phyloP scores from a whole-genome alignment of 441 rosid genomes.

The Syzygium syzygioides region DNA sequence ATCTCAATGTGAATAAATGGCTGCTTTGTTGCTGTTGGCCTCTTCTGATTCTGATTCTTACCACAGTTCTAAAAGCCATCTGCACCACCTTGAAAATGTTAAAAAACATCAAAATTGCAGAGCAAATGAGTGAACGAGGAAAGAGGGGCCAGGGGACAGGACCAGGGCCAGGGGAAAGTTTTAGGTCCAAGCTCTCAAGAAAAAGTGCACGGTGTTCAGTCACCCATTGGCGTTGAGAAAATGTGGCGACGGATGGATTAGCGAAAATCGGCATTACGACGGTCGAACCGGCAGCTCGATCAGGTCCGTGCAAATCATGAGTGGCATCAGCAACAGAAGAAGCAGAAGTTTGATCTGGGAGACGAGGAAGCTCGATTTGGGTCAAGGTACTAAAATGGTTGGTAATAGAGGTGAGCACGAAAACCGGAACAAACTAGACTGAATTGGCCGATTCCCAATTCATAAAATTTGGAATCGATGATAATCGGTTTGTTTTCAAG shows the following conservation, averaged over 20 bases:
- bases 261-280: rapidly evolving
- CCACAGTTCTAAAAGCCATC: neutral
- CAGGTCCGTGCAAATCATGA: neutral
- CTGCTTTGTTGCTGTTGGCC: neutral
- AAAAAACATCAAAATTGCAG: neutral
- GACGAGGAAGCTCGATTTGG: neutral
- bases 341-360: neutral
- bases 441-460: too few relatives aligned
- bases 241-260: neutral
- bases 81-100: neutral
- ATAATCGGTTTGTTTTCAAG: too few relatives aligned
- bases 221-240: neutral
- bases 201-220: neutral
- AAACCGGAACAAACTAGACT: too few relatives aligned
- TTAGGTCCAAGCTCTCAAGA: neutral
- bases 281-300: neutral
- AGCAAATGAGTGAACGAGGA: neutral
- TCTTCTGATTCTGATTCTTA: neutral
- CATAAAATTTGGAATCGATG: too few relatives aligned
- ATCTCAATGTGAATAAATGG: neutral
- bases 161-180: neutral
- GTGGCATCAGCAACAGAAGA: neutral
- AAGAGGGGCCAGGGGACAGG: neutral
- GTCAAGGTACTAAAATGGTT: neutral
- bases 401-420: neutral